Evolutionary conservation across 768 basidiomycete species (phyloP), one percentile per base, ranked within the genome.

Genomic region (Amyloporia xantha): DNA sequence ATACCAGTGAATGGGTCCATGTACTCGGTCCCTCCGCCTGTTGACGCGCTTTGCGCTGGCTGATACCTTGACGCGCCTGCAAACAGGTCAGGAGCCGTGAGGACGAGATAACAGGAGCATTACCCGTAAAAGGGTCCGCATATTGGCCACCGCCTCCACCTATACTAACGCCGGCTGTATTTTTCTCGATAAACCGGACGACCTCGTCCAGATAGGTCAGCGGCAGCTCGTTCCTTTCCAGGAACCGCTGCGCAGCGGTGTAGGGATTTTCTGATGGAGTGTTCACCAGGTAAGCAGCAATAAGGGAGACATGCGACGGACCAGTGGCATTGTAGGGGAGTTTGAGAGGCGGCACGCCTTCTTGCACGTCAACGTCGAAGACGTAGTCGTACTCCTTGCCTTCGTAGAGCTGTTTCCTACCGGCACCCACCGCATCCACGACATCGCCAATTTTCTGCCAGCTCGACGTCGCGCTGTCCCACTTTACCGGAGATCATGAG

Each of bases 321-420:
- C 93, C 94, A 39, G 81, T 77, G 21, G 78, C 81, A 63, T 98
- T 97, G 66, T 90, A 98, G 0, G 95, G 95, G 19, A 99, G 75
- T 62, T 97, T 98, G 54, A 98, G 72, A 5, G 94, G 84, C 10
- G 95, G 94, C 13, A 80, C 82, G 2, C 93, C 94, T 51, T 96
- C 95, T 60, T 91, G 78, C 23, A 97, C 85, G 60, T 98, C 96
- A 28, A 99, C 94, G 61, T 96, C 94, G 60, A 98, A 97, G n/a
- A 99, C 95, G 60, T 96, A 96, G 68, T 99, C 96, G 61, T 94
- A 99, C 68, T 98, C 95, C 61, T 85, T 84, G 15, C 96, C 96
- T 57, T 92, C 67, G 61, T 87, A 86, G n/a, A 96, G 75, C 66
- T 94, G 90, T 66, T 90, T 94, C 49, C 91, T 76, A n/a, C 81